Conservation (phyloP, 176 grass and related monocot species). For the Oryza officinalis region DNA sequence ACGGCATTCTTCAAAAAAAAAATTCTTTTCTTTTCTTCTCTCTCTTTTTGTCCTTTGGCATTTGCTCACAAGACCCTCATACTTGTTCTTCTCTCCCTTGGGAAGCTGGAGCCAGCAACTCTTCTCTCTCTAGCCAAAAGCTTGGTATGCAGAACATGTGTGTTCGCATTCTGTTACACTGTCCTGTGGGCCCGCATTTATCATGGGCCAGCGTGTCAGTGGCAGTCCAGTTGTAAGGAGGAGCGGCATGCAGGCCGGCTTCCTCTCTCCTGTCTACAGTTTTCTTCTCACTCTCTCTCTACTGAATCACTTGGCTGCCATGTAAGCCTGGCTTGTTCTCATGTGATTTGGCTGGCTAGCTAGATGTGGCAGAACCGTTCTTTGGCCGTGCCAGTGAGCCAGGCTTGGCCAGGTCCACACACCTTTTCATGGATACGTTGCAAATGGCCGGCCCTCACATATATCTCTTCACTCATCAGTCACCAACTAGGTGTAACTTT, state of each 20-base stretch:
- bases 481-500: constrained; percentile 37
- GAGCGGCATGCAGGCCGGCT: background rate
- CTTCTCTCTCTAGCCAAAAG: constrained; percentile 26
- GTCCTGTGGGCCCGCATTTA: constrained; percentile 23
- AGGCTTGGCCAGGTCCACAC: constrained; percentile 35
- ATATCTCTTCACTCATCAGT: constrained; percentile 15
- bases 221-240: background rate
- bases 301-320: constrained; percentile 39
- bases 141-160: constrained; percentile 31
- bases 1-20: background rate
- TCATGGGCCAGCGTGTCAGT: constrained; percentile 31
- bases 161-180: constrained; percentile 13
- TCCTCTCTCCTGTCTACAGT: background rate
- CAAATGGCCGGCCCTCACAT: constrained; percentile 1
- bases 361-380: constrained; percentile 36
- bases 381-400: constrained; percentile 35
- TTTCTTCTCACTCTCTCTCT: constrained; percentile 16
- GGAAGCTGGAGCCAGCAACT: constrained; percentile 34
- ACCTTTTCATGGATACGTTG: constrained; percentile 38
- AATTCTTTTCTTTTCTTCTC: background rate
- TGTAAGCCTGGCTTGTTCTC: constrained; percentile 46
- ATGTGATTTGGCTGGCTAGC: constrained; percentile 51
- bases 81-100: constrained; percentile 36
- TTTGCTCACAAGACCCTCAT: constrained; percentile 34
- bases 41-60: constrained; percentile 13